Base-by-base conservation (phyloP, 371 early-diverging fungal genomes). In the Syncephalastrum monosporum region DNA sequence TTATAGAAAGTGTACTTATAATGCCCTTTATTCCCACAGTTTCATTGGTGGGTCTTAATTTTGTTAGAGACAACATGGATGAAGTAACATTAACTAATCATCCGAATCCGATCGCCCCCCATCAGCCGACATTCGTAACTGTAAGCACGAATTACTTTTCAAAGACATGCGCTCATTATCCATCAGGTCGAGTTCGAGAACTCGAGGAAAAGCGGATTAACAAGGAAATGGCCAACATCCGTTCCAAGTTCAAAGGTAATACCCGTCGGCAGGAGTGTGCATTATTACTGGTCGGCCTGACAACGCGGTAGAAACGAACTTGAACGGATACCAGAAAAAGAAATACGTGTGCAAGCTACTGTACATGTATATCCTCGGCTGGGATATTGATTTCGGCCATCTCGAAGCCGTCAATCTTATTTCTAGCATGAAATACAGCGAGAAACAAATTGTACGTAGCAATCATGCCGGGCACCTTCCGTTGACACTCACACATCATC, bases 351-450 rank as follows among this genome's bases (percentile, higher is more conserved):
- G 94, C 81, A 98, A 98, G 71, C 81, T 98, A 25, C 67, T 98
- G 51, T 98, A 97, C 82, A 97, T 98, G 93, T 96, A 95, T 64
- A 91, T 98, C 65, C 90, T 96, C 53, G 99, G 99, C 24, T 98
- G 94, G 90, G 94, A 96, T 17, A 89, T 98, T 46, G 96, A 98
- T 65, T 95, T 98, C 79, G 99, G 99, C 24, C 95, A 97, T 69
- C 79, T 91, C 64, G 98, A 98, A 69, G 95, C 97, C 19, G 92
- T 97, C 56, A 90, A 94, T 57, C 79, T 98, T 52, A 86, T 97
- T 56, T 84, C 88, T 15, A 92, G 94, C 61, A 58, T 69, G 38
- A 95, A 94, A 64, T 98, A 93, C 75, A 93, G 93, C 58, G 99
- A 98, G 64, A 97, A 97, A 67, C 95, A 96, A 69, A 95, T 98